Evolutionary conservation across 305 asterid species (phyloP), one percentile per base, ranked within the genome.

Genomic region (Fraxinus ornus): DNA sequence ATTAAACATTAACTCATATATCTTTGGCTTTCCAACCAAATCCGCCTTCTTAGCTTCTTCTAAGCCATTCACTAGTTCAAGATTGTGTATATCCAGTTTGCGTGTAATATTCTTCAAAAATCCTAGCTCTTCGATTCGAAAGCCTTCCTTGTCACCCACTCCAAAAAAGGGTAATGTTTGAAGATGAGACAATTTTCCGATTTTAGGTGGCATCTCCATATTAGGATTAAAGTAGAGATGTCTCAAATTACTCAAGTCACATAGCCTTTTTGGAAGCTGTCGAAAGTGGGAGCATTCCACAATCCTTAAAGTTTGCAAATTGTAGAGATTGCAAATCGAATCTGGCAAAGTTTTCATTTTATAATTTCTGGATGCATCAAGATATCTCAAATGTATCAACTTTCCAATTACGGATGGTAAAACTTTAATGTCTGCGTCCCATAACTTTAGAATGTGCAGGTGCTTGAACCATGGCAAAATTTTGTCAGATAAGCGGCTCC

Each of bases 121-220:
- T 36, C 9, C 2, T 6, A 36, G 41, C 41, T 36, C 41, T 36
- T 36, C 9, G 2, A 36, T 36, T 36, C 1, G 41, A 2, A 0
- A 36, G 9, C 41, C 41, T 36, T 36, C 41, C 9, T 36, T 6
- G 41, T 6, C 41, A 36, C 9, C 41, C 41, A 36, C 41, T 5
- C 9, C 1, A 0, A 35, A 5, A 35, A 35, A 35, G 7, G 2
- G 9, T 36, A 36, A 36, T 6, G 41, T 36, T 36, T 6, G 41
- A 55, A 83, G 87, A 60, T 26, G 22, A 4, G 78, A 70, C 26
- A 86, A 75, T 4, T 13, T 12, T 3, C 89, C 85, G 8, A 86
- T 75, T 1, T 22, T 26, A 19, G 8, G 57, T 19, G 85, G 87
- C 80, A 24, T 39, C 10, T 22, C 36, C 22, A 9, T 5, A 12